phyloP scores from a whole-genome alignment of 805 yeast species.

The Scheffersomyces stipitis region DNA sequence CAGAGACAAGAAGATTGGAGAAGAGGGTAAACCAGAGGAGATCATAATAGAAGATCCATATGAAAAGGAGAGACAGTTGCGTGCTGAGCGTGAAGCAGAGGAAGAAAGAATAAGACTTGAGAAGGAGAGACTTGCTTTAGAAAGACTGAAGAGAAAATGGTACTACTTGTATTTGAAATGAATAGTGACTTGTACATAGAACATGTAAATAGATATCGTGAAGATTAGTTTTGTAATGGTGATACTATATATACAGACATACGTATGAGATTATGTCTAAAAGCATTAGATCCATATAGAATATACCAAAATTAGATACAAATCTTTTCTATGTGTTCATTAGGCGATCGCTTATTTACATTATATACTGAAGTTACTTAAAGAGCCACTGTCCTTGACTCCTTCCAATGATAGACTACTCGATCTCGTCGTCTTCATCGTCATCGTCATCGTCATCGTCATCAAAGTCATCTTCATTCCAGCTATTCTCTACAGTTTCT shows the following conservation, averaged over 20 bases:
- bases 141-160: constrained; percentile 36
- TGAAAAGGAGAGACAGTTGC: constrained; percentile 23
- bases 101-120: constrained; percentile 12
- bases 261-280: too few species aligned
- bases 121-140: constrained; percentile 1
- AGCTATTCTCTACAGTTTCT: constrained; percentile 91
- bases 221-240: too few species aligned
- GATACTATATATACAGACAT: too few species aligned
- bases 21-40: constrained; percentile 42
- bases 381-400: too few species aligned
- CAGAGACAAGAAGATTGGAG: constrained; percentile 54
- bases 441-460: constrained; percentile 50
- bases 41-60: constrained; percentile 38
- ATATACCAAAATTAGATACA: too few species aligned
- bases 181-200: constrained; percentile 5
- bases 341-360: too few species aligned
- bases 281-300: too few species aligned
- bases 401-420: too few species aligned
- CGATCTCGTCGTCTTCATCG: constrained; percentile 22
- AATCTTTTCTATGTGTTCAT: too few species aligned
- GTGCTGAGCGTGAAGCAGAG: constrained; percentile 15
- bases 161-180: constrained; percentile 51
- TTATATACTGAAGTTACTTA: too few species aligned
- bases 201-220: too few species aligned
- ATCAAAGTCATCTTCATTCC: constrained; percentile 78